A percentile compares a stretch with the other conserved stretches of the same genome.
These are phyloP conservation scores for Phytophthora lateralis DNA, from an alignment of 352 stramenopile species.

Conservation along the genomic window DNA sequence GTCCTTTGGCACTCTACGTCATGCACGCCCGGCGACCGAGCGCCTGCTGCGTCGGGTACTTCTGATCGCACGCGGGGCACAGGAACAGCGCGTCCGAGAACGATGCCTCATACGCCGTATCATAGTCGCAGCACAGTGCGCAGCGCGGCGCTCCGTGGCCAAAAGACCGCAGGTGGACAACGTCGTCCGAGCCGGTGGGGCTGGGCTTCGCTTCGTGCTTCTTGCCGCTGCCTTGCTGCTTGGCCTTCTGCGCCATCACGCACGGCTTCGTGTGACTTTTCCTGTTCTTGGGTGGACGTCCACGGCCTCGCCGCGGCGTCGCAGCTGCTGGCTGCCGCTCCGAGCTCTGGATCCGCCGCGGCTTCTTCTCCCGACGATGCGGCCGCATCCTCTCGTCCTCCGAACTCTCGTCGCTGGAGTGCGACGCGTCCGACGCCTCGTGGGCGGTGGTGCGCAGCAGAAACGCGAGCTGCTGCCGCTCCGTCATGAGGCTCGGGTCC, in stretches of 20 bases:
- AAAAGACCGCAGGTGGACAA: conserved; percentile 38
- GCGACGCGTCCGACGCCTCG: conserved; percentile 41
- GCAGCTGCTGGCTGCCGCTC: conserved; percentile 1
- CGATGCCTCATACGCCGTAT: conserved; percentile 39
- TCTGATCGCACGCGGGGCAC: conserved; percentile 73
- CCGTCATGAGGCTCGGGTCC: conserved; percentile 78
- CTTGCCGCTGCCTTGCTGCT: not conserved
- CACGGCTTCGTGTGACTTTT: conserved; percentile 26
- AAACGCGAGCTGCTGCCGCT: conserved; percentile 81
- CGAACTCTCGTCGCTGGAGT: conserved; percentile 36
- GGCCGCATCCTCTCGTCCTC: conserved; percentile 27
- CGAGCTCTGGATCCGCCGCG: conserved; percentile 9
- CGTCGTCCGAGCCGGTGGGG: conserved; percentile 57
- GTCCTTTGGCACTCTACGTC: conserved; percentile 28
- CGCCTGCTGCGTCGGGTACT: conserved; percentile 80
- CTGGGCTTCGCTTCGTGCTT: conserved; percentile 29
- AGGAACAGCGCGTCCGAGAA: conserved; percentile 67
- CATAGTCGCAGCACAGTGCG: conserved; percentile 62
- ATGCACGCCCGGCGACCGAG: conserved; percentile 59
- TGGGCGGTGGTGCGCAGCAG: conserved; percentile 71
- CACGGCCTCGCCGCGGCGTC: conserved; percentile 23
- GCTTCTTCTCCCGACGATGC: conserved; percentile 22
- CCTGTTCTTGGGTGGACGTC: conserved; percentile 31
- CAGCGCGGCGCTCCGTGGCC: conserved; percentile 52
- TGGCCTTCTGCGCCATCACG: conserved; percentile 10